phyloP scores from a whole-genome alignment of 148 eudicot genomes.

The Persicaria tinctoria region DNA sequence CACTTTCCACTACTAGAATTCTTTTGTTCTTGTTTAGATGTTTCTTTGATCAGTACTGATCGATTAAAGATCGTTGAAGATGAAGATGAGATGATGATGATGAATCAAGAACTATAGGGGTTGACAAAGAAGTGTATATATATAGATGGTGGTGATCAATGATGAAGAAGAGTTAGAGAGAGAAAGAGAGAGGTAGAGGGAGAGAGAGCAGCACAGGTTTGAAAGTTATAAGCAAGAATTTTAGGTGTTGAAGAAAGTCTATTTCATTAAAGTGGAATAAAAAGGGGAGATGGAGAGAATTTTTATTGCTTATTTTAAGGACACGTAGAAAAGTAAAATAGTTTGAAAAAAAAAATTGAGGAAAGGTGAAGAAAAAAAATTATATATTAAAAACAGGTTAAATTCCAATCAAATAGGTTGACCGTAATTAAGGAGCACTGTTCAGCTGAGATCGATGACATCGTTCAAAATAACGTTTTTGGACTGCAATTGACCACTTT shows the following conservation, averaged over 20 bases:
- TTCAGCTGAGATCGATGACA: too few relatives aligned
- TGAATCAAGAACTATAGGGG: background rate
- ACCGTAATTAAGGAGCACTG: too few relatives aligned
- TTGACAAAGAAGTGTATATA: background rate
- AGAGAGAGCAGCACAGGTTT: background rate
- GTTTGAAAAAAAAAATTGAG: background rate
- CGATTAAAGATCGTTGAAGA: background rate
- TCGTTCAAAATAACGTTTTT: too few relatives aligned
- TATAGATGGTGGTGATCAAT: background rate
- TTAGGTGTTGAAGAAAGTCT: background rate
- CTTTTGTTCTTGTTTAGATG: background rate
- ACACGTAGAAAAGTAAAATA: background rate
- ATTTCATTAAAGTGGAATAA: background rate
- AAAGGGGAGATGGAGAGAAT: background rate
- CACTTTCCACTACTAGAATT: background rate
- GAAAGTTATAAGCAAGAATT: conserved; percentile 1
- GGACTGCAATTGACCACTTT: too few relatives aligned
- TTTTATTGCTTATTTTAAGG: background rate
- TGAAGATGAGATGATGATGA: background rate
- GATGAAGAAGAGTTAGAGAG: background rate
- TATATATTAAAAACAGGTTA: background rate
- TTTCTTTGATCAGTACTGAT: background rate
- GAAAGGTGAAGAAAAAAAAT: background rate
- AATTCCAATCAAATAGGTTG: too few relatives aligned
- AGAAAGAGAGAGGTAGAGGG: background rate